These are phyloP conservation scores for Verticillium albo-atrum DNA, from an alignment of 2,329 filamentous ascomycete genomes.

Conservation along the genomic window DNA sequence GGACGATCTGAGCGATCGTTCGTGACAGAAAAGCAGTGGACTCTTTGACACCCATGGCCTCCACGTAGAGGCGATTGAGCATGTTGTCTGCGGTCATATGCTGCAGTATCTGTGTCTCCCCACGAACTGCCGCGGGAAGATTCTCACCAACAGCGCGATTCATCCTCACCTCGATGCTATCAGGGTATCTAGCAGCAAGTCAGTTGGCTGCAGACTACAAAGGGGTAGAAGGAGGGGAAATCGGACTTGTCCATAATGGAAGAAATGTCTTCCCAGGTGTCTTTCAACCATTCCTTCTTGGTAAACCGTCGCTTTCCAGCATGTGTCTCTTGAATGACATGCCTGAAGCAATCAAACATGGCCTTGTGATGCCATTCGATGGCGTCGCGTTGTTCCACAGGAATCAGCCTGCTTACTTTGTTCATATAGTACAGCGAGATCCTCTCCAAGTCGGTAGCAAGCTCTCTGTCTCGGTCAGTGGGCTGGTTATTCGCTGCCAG, in stretches of 20 bases:
- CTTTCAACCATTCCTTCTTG: too few relatives aligned
- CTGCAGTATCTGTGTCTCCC: constrained; percentile 24
- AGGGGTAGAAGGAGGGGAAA: constrained; percentile 30
- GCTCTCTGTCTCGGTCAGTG: too few relatives aligned
- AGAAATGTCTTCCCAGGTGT: too few relatives aligned
- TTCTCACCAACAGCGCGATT: constrained; percentile 21
- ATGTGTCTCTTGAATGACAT: too few relatives aligned
- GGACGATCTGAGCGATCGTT: constrained; percentile 10
- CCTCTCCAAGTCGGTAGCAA: too few relatives aligned
- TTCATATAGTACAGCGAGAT: too few relatives aligned
- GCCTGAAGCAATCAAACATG: neutral
- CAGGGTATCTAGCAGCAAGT: neutral
- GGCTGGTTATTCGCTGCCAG: too few relatives aligned
- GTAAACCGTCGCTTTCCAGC: too few relatives aligned
- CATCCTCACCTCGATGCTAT: neutral
- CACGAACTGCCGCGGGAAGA: constrained; percentile 23
- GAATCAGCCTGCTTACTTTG: too few relatives aligned
- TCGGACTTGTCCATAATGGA: constrained; percentile 14
- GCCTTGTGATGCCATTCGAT: neutral
- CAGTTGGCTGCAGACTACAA: neutral
- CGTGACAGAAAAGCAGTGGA: too few relatives aligned
- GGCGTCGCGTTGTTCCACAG: too few relatives aligned
- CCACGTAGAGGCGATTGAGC: constrained; percentile 21
- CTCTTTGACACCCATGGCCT: constrained; percentile 6
- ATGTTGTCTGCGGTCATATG: constrained; percentile 23